phyloP scores from a whole-genome alignment of 805 yeast species.

The Kluyveromyces starmeri region DNA sequence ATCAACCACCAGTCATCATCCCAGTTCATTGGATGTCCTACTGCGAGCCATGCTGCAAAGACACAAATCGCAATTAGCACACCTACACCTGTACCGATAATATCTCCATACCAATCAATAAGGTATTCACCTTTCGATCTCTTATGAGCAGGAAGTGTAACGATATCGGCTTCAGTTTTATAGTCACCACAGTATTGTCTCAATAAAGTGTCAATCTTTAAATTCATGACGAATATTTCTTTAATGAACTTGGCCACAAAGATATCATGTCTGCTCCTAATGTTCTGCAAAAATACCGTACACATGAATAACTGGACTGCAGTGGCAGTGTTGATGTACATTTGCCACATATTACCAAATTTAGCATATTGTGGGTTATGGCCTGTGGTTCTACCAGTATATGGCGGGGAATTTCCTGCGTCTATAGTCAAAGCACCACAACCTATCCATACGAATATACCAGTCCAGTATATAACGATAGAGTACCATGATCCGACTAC shows the following conservation, averaged over 20 bases:
- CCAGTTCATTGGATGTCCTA: constrained; percentile 33
- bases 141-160: constrained; percentile 14
- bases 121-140: constrained; percentile 15
- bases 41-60: constrained; percentile 31
- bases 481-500: constrained; percentile 28
- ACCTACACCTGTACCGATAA: constrained; percentile 37
- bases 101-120: constrained; percentile 34
- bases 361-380: constrained; percentile 16
- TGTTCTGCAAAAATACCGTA: constrained; percentile 33
- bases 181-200: constrained; percentile 17
- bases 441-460: constrained; percentile 33
- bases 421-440: constrained; percentile 28
- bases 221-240: constrained; percentile 21
- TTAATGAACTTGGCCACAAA: constrained; percentile 20
- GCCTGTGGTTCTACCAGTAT: constrained; percentile 19
- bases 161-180: constrained; percentile 18
- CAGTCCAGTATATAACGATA: constrained; percentile 31
- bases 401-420: constrained; percentile 23
- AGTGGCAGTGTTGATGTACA: constrained; percentile 35
- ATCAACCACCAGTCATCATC: constrained; percentile 37
- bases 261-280: constrained; percentile 32
- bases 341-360: constrained; percentile 33
- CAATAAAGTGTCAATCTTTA: constrained; percentile 22
- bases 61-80: constrained; percentile 28
- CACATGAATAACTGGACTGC: constrained; percentile 31